These are phyloP conservation scores for Aschersonia sp. DNA, from an alignment of 2,329 filamentous ascomycete genomes.

Conservation along the genomic window DNA sequence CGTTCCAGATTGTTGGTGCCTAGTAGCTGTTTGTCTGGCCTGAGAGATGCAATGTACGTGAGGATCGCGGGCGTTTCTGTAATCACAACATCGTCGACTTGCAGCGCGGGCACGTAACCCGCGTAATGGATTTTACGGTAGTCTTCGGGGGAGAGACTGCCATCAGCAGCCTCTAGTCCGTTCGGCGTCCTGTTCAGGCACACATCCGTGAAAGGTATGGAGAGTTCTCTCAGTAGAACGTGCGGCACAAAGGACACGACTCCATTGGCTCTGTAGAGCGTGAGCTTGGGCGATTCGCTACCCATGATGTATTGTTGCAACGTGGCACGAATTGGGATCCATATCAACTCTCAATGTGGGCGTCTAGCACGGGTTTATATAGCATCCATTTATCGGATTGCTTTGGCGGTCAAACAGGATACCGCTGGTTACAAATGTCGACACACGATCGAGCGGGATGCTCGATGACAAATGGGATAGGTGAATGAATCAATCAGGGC, in stretches of 20 bases:
- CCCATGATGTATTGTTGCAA: not conserved
- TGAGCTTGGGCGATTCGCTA: not conserved
- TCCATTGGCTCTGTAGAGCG: conserved; percentile 14
- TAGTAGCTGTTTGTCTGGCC: conserved; percentile 7
- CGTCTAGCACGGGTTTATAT: too few relatives aligned
- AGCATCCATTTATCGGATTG: too few relatives aligned
- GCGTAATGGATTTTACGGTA: conserved; percentile 15
- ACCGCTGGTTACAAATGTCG: too few relatives aligned
- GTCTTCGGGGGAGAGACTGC: conserved; percentile 13
- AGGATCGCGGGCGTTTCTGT: conserved; percentile 19
- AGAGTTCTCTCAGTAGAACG: conserved; percentile 14
- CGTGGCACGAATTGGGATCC: too few relatives aligned
- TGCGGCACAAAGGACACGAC: conserved; percentile 16
- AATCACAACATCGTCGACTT: conserved; percentile 13
- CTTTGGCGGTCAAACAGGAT: too few relatives aligned
- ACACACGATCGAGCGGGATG: too few relatives aligned
- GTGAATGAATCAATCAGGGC: too few relatives aligned
- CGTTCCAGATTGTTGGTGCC: conserved; percentile 8
- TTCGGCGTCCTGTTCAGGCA: conserved; percentile 7
- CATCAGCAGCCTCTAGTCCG: conserved; percentile 13
- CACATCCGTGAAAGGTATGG: conserved; percentile 10
- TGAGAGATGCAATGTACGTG: conserved; percentile 14
- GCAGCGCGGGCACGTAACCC: conserved; percentile 17
- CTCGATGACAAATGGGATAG: too few relatives aligned
- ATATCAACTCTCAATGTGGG: too few relatives aligned